Conservation (phyloP, 2,329 filamentous ascomycete genomes). For the Penicillium sumatraense region DNA sequence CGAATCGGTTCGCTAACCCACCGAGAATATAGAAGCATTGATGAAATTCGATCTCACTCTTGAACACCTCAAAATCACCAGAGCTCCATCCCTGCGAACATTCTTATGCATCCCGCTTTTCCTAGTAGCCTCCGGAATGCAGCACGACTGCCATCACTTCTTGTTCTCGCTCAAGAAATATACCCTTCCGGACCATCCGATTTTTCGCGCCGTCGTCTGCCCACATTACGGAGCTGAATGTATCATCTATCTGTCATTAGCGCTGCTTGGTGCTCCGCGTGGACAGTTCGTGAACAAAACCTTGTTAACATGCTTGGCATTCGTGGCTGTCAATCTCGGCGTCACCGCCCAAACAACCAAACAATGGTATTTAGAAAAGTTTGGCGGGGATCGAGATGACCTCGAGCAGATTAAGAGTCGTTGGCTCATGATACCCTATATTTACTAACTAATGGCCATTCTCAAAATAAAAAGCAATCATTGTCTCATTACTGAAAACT, state of each 20-base stretch:
- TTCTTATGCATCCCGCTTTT: constrained; percentile 67
- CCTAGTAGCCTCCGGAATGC: constrained; percentile 69
- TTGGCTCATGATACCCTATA: constrained; percentile 75
- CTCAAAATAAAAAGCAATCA: not conserved
- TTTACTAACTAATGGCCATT: constrained; percentile 39
- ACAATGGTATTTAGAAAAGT: constrained; percentile 77
- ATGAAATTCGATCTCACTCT: constrained; percentile 26
- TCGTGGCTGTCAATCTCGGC: constrained; percentile 79
- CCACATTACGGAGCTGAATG: constrained; percentile 94
- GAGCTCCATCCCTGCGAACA: constrained; percentile 55
- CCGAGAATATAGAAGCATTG: not conserved
- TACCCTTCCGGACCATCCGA: constrained; percentile 72
- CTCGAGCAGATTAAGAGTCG: constrained; percentile 55
- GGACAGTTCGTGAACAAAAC: constrained; percentile 73
- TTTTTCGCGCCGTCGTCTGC: constrained; percentile 75
- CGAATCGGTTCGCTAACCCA: not conserved
- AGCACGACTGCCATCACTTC: constrained; percentile 74
- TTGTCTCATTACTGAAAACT: not conserved
- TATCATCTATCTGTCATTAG: constrained; percentile 78
- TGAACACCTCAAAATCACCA: constrained; percentile 43
- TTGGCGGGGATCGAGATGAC: constrained; percentile 63
- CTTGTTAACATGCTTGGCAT: constrained; percentile 69
- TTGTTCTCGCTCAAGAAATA: constrained; percentile 78
- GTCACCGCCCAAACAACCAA: constrained; percentile 79
- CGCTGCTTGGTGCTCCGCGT: constrained; percentile 72